Evolutionary conservation across 108 stramenopile species (phyloP), one percentile per base, ranked within the genome.

Genomic region (Pseudonitzschia multiseries): DNA sequence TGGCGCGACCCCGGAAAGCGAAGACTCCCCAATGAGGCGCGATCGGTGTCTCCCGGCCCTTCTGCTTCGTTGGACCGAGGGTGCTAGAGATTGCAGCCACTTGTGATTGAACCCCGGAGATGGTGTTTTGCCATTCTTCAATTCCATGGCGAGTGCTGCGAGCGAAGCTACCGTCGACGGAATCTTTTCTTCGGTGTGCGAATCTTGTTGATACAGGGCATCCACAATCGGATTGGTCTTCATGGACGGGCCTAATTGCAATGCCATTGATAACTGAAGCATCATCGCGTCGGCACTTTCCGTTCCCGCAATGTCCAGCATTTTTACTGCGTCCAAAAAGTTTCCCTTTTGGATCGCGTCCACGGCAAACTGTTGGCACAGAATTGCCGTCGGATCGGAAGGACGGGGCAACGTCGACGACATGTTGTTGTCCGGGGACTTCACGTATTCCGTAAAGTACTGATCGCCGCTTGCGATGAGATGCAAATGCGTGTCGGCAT

Each of bases 41-140:
- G 75, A 69, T 20, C 87, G 79, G 17, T 74, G 21, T 46, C 84
- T 68, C 8, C 75, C 70, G 24, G 59, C 43, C 65, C 66, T 60
- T 17, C 31, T 52, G 27, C 81, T 65, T 26, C 72, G 72, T 81
- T 92, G 93, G 21, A 90, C 70, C 24, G 89, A 90, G 8, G 89
- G 93, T 24, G 90, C 89, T 10, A 94, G 84, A 22, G 86, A 90
- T 27, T 79, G 73, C 68, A 86, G 78, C 81, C 82, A 87, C 66
- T 71, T 56, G 31, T 80, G 57, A 15, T 50, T 61, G 53, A 84
- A 76, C 18, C 63, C 73, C 20, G 72, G 65, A 15, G 62, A 69
- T 57, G 70, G 57, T 22, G 67, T 42, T 26, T 63, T 29, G 29
- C 36, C 61, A 43, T 51, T 59, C 29, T 66, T 71, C 0, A 85